Evolutionary conservation across 305 asterid species (phyloP), one percentile per base, ranked within the genome.

Genomic region (Euphrasia arctica): DNA sequence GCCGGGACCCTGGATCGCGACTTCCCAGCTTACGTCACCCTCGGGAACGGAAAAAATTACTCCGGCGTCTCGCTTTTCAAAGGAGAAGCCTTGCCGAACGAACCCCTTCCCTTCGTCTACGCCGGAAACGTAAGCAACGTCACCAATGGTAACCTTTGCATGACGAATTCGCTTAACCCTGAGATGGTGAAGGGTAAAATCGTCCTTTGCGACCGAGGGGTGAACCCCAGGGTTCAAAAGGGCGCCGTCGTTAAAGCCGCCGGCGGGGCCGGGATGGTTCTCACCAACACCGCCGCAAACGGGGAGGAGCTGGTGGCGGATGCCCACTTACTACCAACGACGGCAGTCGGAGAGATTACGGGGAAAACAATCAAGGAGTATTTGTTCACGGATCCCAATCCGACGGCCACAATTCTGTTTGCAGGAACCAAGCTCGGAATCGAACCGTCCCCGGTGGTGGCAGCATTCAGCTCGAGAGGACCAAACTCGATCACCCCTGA

Each of bases 1-100:
- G 98, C 97, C 0, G 95, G 97, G 22, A 91, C 98, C 0, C 73
- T 91, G 73, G 98, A 91, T 63, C 95, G 98, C 15, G 85, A 91
- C 54, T 84, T 88, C 67, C 95, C 98, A 10, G 81, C 95, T 5
- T 71, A 76, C 51, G 55, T 89, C 52, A 79, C 68, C 45, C 84
- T 87, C 4, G 98, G 92, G 28, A 82, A 89, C 49, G 92, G 86
- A 0, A 72, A 77, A 9, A 80, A 68, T 5, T 67, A 74, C 39
- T 58, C 76, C 1, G 95, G 95, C 14, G 76, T 75, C 29, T 84
- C 95, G 25, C 83, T 87, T 39, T 84, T 73, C 72, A 80, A 69
- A 41, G 95, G 89, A 36, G 75, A 77, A 18, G 62, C 83, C 3
- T 67, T 82, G 61, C 56, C 75, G 8, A 62, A 73, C 13, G 3